Percentiles rank a stretch among this genome's conserved stretches.
These are phyloP conservation scores for Leccinum pseudoinsigne DNA, from an alignment of 1,284 basidiomycete species.

Conservation along the genomic window DNA sequence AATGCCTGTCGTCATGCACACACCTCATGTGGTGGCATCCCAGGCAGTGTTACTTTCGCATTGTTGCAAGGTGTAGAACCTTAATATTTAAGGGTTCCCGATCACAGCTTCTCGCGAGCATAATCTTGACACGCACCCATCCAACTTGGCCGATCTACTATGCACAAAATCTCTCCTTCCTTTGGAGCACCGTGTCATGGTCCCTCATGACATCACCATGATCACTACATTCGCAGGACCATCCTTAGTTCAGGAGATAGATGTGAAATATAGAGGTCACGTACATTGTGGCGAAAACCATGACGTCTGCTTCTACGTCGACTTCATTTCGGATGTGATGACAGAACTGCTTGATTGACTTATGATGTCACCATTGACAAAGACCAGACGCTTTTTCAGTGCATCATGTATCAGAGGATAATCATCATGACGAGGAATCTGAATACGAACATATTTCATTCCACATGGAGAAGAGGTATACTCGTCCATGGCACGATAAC, in stretches of 20 bases:
- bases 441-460: neutral
- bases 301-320: conserved; percentile 46
- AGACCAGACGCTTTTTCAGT: too few relatives aligned
- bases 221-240: conserved; percentile 26
- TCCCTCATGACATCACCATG: conserved; percentile 38
- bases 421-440: conserved; percentile 27
- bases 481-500: neutral
- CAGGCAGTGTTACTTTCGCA: conserved; percentile 45
- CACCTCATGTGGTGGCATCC: neutral
- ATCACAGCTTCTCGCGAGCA: conserved; percentile 39
- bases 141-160: conserved; percentile 55
- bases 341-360: conserved; percentile 47
- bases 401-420: conserved; percentile 9
- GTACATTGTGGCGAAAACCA: conserved; percentile 55
- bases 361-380: conserved; percentile 50
- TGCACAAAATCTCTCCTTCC: conserved; percentile 54
- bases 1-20: neutral
- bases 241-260: neutral
- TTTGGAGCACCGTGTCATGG: conserved; percentile 44
- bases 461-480: neutral
- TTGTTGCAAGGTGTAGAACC: conserved; percentile 41
- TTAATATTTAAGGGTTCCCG: conserved; percentile 43
- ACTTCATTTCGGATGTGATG: conserved; percentile 47
- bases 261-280: conserved; percentile 12
- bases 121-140: conserved; percentile 49